A percentile compares a stretch with the other conserved stretches of the same genome.
These are phyloP conservation scores for Ophiocordyceps camponoti-saundersi DNA, from an alignment of 2,329 filamentous ascomycete species.

Conservation along the genomic window DNA sequence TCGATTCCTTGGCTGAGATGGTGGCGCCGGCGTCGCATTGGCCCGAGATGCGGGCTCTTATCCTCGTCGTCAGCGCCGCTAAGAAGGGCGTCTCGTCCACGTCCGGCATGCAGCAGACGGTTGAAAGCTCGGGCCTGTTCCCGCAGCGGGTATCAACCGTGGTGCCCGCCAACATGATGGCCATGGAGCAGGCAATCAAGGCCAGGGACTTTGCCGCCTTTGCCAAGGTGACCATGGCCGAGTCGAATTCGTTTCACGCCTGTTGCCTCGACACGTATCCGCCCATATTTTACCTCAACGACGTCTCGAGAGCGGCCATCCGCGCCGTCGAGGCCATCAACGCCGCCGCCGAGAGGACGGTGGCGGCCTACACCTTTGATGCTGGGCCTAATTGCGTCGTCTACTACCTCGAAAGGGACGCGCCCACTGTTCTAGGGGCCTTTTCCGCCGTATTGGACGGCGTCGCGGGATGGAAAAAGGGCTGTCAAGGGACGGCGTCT, in stretches of 20 bases:
- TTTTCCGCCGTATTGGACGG: slow-evolving; percentile 51
- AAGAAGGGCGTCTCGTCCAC: slow-evolving; percentile 94
- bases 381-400: slow-evolving; percentile 93
- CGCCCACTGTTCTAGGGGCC: slow-evolving; percentile 54
- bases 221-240: slow-evolving; percentile 83
- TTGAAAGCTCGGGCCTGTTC: slow-evolving; percentile 82
- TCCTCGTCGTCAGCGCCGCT: slow-evolving; percentile 79
- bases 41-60: slow-evolving; percentile 84
- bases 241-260: slow-evolving; percentile 94
- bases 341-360: slow-evolving; percentile 52
- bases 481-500: slow-evolving; percentile 32
- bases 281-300: slow-evolving; percentile 98
- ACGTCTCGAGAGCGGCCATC: slow-evolving; percentile 75
- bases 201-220: slow-evolving; percentile 72
- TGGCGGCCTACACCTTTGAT: slow-evolving; percentile 94
- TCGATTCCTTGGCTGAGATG: slow-evolving; percentile 74
- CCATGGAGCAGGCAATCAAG: slow-evolving; percentile 70
- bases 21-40: slow-evolving; percentile 82
- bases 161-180: slow-evolving; percentile 67
- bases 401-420: slow-evolving; percentile 77
- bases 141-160: slow-evolving; percentile 54
- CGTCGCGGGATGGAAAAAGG: slow-evolving; percentile 57
- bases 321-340: slow-evolving; percentile 84
- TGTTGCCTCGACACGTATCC: slow-evolving; percentile 90
- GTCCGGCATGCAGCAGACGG: slow-evolving; percentile 92